These are phyloP conservation scores for Venturia aucupariae DNA, from an alignment of 2,329 filamentous ascomycete genomes.

Conservation along the genomic window DNA sequence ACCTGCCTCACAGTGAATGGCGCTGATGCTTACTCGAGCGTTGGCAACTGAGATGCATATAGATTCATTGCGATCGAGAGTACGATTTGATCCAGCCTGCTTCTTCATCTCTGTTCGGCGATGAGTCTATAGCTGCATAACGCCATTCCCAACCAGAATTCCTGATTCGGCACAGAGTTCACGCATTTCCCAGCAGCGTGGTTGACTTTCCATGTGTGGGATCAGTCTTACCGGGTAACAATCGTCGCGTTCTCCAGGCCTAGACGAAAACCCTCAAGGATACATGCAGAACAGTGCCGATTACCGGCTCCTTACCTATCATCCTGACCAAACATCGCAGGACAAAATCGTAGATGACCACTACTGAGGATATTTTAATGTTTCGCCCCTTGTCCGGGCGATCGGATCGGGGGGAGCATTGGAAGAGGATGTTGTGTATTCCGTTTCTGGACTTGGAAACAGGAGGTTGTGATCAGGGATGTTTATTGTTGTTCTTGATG, in stretches of 20 bases:
- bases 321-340: neutral
- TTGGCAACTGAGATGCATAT: no score
- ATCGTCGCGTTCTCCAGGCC: neutral
- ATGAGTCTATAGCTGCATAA: conserved; percentile 1
- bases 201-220: no score
- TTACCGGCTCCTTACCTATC: neutral
- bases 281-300: neutral
- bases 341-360: neutral
- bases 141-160: neutral
- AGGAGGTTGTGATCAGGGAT: neutral
- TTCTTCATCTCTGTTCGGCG: neutral
- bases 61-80: no score
- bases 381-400: no score
- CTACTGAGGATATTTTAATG: no score
- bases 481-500: no score
- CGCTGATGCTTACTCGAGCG: no score
- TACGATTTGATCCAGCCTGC: neutral
- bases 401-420: neutral
- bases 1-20: no score
- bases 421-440: neutral
- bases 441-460: neutral
- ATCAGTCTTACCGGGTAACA: no score
- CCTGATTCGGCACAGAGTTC: neutral
- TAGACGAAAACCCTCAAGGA: conserved; percentile 5
- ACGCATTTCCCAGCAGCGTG: no score